phyloP scores from a whole-genome alignment of 2,329 filamentous ascomycete genomes.

The Berkeleyomyces rouxiae region DNA sequence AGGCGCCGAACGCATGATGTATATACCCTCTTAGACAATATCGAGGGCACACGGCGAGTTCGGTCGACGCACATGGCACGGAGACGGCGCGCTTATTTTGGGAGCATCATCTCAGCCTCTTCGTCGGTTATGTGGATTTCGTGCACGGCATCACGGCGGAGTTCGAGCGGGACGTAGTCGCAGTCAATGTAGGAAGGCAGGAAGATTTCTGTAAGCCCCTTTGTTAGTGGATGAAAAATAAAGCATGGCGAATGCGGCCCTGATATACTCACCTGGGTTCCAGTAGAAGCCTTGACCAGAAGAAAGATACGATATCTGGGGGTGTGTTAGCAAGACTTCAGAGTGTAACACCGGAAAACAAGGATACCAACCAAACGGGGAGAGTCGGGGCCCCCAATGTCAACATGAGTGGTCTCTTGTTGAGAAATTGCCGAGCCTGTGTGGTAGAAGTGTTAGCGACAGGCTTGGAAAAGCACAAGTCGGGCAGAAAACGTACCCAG shows the following conservation, averaged over 20 bases:
- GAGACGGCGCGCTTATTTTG: constrained; percentile 30
- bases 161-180: constrained; percentile 59
- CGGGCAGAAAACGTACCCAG: constrained; percentile 30
- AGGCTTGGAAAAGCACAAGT: neutral
- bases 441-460: constrained; percentile 14
- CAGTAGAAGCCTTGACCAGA: constrained; percentile 68
- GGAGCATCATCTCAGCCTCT: constrained; percentile 52
- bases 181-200: constrained; percentile 61
- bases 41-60: neutral
- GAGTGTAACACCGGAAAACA: neutral
- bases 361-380: constrained; percentile 49
- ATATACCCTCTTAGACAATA: neutral
- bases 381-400: constrained; percentile 59
- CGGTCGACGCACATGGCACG: neutral
- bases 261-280: constrained; percentile 47
- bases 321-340: neutral
- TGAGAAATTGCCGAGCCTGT: constrained; percentile 54
- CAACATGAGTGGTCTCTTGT: constrained; percentile 64
- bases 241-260: neutral
- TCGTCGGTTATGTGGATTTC: constrained; percentile 67
- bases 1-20: neutral
- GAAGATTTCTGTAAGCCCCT: constrained; percentile 47
- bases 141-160: constrained; percentile 58
- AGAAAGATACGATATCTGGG: constrained; percentile 61
- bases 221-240: constrained; percentile 1